These are phyloP conservation scores for Parachaetomium inaequale DNA, from an alignment of 495 filamentous ascomycete genomes.

Conservation along the genomic window DNA sequence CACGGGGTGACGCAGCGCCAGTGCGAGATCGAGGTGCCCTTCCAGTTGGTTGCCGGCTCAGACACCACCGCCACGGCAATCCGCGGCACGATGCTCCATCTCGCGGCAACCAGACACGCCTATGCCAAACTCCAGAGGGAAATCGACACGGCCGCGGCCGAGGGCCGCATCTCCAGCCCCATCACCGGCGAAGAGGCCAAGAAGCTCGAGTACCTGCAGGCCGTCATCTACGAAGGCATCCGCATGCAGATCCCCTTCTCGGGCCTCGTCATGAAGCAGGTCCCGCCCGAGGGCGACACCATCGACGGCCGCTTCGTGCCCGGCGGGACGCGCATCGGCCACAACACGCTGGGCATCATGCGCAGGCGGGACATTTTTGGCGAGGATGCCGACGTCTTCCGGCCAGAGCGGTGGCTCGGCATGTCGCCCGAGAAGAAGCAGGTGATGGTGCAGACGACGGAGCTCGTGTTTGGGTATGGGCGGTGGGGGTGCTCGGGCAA, in stretches of 20 bases:
- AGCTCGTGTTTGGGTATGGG: conserved; percentile 26
- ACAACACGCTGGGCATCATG: conserved; percentile 39
- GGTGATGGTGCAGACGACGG: conserved; percentile 33
- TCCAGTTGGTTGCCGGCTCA: conserved; percentile 55
- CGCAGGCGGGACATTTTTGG: conserved; percentile 34
- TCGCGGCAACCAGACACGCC: conserved; percentile 43
- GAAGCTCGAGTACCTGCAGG: conserved; percentile 43
- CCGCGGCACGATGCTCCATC: conserved; percentile 49
- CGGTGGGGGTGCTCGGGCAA: neutral
- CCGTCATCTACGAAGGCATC: conserved; percentile 50
- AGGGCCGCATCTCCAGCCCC: conserved; percentile 36
- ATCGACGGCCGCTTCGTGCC: conserved; percentile 49
- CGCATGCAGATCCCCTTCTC: conserved; percentile 43
- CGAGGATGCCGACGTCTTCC: conserved; percentile 43
- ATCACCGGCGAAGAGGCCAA: conserved; percentile 41
- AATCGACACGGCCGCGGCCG: conserved; percentile 45
- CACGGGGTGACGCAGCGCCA: conserved; percentile 31
- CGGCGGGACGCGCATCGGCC: conserved; percentile 48
- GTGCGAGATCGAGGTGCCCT: conserved; percentile 37
- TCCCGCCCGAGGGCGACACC: conserved; percentile 51
- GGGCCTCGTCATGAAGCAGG: conserved; percentile 40
- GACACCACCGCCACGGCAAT: conserved; percentile 62
- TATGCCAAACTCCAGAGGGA: conserved; percentile 56
- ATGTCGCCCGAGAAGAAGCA: conserved; percentile 22
- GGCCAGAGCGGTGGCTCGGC: conserved; percentile 52